Evolutionary conservation across 331 rosid genomes (phyloP).

Genomic region (Pyracantha coccinea): DNA sequence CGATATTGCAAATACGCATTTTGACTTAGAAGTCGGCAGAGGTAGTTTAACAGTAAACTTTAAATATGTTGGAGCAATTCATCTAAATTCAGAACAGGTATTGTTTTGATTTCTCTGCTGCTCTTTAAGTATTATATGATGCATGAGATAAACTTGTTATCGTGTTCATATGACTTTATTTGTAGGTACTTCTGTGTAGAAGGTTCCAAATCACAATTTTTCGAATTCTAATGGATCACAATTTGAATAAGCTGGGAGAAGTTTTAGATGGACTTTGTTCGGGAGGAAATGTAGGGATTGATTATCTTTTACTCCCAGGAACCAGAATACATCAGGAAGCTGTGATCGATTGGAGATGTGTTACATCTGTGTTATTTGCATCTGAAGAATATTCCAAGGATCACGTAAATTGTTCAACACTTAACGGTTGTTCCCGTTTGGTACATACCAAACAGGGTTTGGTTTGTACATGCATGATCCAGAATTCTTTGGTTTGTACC

Average conservation of each 20-base stretch:
- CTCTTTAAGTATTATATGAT: not conserved
- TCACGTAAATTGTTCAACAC: constrained; percentile 19
- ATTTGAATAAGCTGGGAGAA: constrained; percentile 20
- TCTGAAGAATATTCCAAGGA: not conserved
- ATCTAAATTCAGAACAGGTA: constrained; percentile 49
- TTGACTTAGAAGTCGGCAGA: constrained; percentile 39
- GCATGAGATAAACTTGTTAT: not conserved
- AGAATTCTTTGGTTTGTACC: constrained; percentile 53
- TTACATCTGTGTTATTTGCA: constrained; percentile 36
- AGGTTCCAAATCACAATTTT: constrained; percentile 59
- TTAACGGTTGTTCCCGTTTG: not conserved
- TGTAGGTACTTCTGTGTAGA: constrained; percentile 44
- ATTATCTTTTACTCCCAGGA: constrained; percentile 76
- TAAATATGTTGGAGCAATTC: constrained; percentile 35
- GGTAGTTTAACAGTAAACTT: constrained; percentile 49
- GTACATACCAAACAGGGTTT: constrained; percentile 39
- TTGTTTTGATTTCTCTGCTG: constrained; percentile 2
- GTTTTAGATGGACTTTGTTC: constrained; percentile 11
- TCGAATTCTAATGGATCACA: constrained; percentile 33
- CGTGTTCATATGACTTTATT: constrained; percentile 5
- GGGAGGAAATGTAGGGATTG: constrained; percentile 40
- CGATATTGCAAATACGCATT: constrained; percentile 35
- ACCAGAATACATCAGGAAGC: not conserved
- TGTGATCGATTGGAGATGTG: constrained; percentile 41
- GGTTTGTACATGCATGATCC: constrained; percentile 48